Percentiles rank a stretch among this genome's conserved stretches.
phyloP scores from a whole-genome alignment of 305 asterid species.

The Fraxinus platypoda region DNA sequence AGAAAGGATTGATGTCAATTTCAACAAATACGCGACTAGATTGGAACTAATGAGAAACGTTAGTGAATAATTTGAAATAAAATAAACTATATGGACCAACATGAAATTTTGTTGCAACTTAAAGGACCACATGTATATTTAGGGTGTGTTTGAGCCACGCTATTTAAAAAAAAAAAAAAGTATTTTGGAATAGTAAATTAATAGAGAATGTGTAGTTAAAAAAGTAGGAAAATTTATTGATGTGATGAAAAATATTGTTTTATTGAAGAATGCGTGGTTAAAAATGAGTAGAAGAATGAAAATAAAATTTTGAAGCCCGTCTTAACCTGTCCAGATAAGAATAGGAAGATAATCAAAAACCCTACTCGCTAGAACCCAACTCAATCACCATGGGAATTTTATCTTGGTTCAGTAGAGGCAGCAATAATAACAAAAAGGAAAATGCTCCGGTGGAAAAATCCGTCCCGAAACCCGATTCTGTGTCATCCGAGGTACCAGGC shows the following conservation, averaged over 20 bases:
- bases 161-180: no score
- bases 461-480: constrained; percentile 17
- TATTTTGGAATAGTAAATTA: no score
- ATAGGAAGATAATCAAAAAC: not conserved
- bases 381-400: not conserved
- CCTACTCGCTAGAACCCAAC: not conserved
- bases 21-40: no score
- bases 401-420: not conserved
- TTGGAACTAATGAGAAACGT: not conserved
- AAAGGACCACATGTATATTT: not conserved
- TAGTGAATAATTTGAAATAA: not conserved
- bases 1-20: no score
- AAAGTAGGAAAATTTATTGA: no score
- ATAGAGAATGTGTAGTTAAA: no score
- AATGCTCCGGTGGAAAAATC: not conserved
- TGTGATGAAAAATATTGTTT: no score
- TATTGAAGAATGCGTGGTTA: no score
- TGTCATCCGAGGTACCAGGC: constrained; percentile 26
- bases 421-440: not conserved
- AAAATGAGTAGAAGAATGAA: no score
- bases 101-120: not conserved
- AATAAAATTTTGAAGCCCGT: no score
- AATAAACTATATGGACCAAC: not conserved
- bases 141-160: no score
- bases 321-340: not conserved